phyloP scores from a whole-genome alignment of 495 filamentous ascomycete genomes.

The Neurospora intermedia region DNA sequence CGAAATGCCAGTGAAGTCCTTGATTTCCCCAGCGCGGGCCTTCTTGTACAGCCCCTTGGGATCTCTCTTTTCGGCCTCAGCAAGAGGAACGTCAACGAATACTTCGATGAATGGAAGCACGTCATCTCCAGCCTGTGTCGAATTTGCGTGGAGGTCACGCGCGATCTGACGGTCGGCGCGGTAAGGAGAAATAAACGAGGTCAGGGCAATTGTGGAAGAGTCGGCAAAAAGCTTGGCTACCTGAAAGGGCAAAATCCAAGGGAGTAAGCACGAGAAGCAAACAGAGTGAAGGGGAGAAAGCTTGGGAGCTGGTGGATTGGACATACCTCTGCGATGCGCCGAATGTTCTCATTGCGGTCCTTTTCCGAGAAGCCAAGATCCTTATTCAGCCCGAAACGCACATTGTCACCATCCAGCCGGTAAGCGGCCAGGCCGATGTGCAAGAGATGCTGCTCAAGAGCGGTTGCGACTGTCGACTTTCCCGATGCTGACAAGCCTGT shows the following conservation, averaged over 20 bases:
- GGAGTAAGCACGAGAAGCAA: background rate
- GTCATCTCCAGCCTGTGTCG: slow-evolving; percentile 36
- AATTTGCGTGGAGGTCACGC: slow-evolving; percentile 59
- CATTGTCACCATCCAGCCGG: slow-evolving; percentile 94
- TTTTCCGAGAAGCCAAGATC: slow-evolving; percentile 89
- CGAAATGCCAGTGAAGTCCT: slow-evolving; percentile 91
- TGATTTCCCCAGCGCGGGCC: slow-evolving; percentile 82
- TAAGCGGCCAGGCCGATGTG: slow-evolving; percentile 75
- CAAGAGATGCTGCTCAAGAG: slow-evolving; percentile 90
- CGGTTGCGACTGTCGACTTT: slow-evolving; percentile 92
- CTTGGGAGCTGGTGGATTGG: background rate
- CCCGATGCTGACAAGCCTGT: slow-evolving; percentile 91
- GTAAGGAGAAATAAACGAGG: slow-evolving; percentile 96
- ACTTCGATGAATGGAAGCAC: slow-evolving; percentile 85
- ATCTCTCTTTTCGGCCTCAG: slow-evolving; percentile 86
- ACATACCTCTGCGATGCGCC: slow-evolving; percentile 75
- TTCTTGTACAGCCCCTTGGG: slow-evolving; percentile 98
- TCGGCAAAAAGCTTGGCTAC: slow-evolving; percentile 96
- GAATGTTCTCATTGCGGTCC: slow-evolving; percentile 95
- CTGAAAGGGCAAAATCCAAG: slow-evolving; percentile 21
- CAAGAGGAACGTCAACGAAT: slow-evolving; percentile 76
- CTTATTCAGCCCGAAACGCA: slow-evolving; percentile 95
- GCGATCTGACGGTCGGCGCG: slow-evolving; percentile 73
- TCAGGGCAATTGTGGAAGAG: slow-evolving; percentile 72
- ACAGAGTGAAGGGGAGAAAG: background rate